phyloP scores from a whole-genome alignment of 1,284 basidiomycete genomes.

The Gymnopus androsaceus region DNA sequence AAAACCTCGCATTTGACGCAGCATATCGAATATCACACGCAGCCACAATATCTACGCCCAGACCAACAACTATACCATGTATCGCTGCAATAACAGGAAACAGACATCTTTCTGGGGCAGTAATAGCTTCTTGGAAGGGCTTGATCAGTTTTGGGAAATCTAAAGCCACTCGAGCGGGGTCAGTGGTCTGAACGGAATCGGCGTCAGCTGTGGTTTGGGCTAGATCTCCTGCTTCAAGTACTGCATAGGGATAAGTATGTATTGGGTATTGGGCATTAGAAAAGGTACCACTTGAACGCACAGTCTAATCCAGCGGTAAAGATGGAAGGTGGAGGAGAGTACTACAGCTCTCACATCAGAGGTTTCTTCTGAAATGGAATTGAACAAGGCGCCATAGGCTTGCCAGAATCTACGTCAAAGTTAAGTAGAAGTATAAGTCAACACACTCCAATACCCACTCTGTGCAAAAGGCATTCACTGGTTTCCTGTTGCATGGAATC shows the following conservation, averaged over 20 bases:
- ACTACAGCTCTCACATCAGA: conserved; percentile 71
- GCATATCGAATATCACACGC: conserved; percentile 85
- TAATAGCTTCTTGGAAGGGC: conserved; percentile 78
- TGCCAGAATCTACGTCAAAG: conserved; percentile 68
- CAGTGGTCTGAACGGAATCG: conserved; percentile 30
- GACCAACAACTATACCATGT: conserved; percentile 76
- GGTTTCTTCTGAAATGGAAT: conserved; percentile 51
- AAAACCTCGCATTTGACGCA: conserved; percentile 63
- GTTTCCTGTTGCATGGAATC: conserved; percentile 49
- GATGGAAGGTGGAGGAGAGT: conserved; percentile 64
- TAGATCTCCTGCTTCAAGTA: conserved; percentile 26
- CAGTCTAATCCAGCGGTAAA: conserved; percentile 85
- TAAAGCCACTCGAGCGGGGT: conserved; percentile 59
- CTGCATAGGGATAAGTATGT: neutral
- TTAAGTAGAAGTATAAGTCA: neutral
- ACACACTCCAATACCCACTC: conserved; percentile 37
- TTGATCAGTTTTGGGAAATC: conserved; percentile 50
- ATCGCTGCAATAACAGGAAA: conserved; percentile 87
- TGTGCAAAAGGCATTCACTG: conserved; percentile 77
- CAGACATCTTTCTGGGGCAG: conserved; percentile 67
- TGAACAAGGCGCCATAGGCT: conserved; percentile 66
- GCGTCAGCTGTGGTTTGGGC: conserved; percentile 31
- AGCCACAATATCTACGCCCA: conserved; percentile 76
- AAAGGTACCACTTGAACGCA: conserved; percentile 40
- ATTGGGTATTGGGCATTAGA: conserved; percentile 4